These are phyloP conservation scores for Rhodotorula babjevae DNA, from an alignment of 768 basidiomycete species.

Conservation along the genomic window DNA sequence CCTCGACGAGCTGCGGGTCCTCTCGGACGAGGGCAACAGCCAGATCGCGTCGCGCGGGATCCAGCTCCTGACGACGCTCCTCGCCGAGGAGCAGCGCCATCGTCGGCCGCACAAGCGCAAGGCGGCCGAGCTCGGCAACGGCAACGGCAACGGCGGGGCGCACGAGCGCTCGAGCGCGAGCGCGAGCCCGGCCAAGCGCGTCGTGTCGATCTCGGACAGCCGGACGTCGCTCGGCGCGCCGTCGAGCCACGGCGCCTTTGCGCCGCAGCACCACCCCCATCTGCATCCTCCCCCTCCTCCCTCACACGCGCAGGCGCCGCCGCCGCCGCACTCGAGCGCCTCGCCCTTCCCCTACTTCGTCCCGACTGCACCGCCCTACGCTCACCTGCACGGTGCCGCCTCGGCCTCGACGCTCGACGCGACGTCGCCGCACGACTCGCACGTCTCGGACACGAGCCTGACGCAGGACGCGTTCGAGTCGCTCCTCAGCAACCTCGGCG, in stretches of 20 bases:
- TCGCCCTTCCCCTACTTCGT: not conserved
- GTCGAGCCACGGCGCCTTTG: too few relatives aligned
- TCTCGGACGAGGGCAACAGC: not conserved
- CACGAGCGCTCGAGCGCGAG: constrained; percentile 2
- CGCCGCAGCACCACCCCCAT: too few relatives aligned
- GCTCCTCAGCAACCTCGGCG: not conserved
- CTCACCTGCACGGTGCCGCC: not conserved
- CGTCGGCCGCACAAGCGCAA: constrained; percentile 10
- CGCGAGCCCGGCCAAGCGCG: constrained; percentile 23
- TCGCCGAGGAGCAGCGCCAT: constrained; percentile 36
- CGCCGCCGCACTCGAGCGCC: not conserved
- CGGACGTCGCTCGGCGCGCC: not conserved
- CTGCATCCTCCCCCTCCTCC: constrained; percentile 11
- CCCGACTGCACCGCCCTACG: not conserved
- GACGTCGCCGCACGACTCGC: not conserved
- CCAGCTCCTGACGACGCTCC: constrained; percentile 30
- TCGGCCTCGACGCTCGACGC: not conserved
- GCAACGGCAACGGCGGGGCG: too few relatives aligned
- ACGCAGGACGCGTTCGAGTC: constrained; percentile 4
- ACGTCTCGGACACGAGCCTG: not conserved
- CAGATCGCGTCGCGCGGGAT: constrained; percentile 34
- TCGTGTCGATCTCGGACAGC: not conserved
- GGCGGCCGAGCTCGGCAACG: not conserved
- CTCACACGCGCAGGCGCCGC: not conserved
- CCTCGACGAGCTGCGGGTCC: constrained; percentile 10